Base-by-base conservation (phyloP, 257 asterid genomes). In the Fraxinus cuspidata region DNA sequence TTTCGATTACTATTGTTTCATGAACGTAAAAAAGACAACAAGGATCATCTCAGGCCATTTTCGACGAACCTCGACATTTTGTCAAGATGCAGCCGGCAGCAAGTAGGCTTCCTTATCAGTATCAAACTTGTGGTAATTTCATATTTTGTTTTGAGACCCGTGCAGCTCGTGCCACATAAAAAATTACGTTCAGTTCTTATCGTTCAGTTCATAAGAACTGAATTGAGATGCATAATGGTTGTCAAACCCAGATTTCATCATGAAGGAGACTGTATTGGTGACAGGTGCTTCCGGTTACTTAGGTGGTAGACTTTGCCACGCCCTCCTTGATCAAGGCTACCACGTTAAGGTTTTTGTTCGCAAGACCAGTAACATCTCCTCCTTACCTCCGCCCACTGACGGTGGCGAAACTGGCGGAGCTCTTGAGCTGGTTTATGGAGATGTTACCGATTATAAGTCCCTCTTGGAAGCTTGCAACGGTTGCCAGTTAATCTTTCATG, bases 221-320 rank as follows among this genome's bases (percentile, higher is more conserved):
- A 63, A 27, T 12, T 12, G 34, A 27, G 69, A 63, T 1, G 34
- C 19, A 7, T 4, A 27, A 4, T 23, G 2, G 32, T 25, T 63
- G 32, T 11, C 32, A 11, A 63, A 3, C 19, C 69, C 34, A 25
- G 69, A 63, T 25, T 63, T 10, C 69, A 11, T 23, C 19, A 90
- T 83, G 96, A 84, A 79, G 88, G 89, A 92, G 84, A 87, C 80
- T 56, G 87, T 86, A 51, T 68, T 92, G 87, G 97, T 94, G 34
- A 94, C 98, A 79, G 98, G 98, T 58, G 97, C 98, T 70, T 90
- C 98, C 81, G 97, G 98, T 77, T 94, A 83, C 86, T 78, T 94
- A 40, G 98, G 98, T n/a, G 96, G 97, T 7, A 82, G 98, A 9
- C 96, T 94, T 38, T 92, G 97, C 87, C 88, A 82, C 85, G 86